Evolutionary conservation across 2,329 filamentous ascomycete species (phyloP).

Genomic region (Knufia petricola): DNA sequence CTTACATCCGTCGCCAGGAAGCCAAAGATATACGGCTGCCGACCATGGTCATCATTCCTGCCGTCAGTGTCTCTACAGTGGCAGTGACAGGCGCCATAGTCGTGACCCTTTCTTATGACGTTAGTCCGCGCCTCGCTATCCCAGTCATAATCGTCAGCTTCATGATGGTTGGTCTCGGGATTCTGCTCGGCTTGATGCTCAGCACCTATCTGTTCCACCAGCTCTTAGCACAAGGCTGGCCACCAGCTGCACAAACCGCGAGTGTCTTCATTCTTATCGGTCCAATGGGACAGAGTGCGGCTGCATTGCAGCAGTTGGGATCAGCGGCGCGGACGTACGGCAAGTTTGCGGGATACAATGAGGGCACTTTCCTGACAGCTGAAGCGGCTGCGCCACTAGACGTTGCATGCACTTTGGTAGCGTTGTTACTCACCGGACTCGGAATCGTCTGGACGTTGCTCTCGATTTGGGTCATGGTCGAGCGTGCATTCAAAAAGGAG

Average conservation of each 20-base stretch:
- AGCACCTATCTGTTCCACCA: conserved; percentile 23
- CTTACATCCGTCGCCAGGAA: conserved; percentile 29
- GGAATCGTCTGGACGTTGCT: conserved; percentile 37
- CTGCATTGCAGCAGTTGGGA: conserved; percentile 32
- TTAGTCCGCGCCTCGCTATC: conserved; percentile 27
- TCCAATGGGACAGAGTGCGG: conserved; percentile 28
- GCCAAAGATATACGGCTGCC: conserved; percentile 31
- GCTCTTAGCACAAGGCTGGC: conserved; percentile 18
- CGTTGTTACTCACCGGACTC: conserved; percentile 33
- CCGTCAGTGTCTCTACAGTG: conserved; percentile 17
- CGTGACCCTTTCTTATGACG: conserved; percentile 9
- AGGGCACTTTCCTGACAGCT: conserved; percentile 27
- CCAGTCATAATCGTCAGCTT: conserved; percentile 33
- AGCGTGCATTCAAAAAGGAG: conserved; percentile 11
- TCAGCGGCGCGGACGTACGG: conserved; percentile 25
- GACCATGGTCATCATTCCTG: conserved; percentile 25
- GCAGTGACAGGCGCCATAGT: conserved; percentile 16
- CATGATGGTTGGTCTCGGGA: conserved; percentile 32
- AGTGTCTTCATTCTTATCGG: conserved; percentile 33
- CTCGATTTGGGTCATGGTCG: conserved; percentile 23
- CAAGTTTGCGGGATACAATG: conserved; percentile 28
- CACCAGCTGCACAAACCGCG: conserved; percentile 22
- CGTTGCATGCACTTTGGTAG: conserved; percentile 29
- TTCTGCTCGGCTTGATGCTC: conserved; percentile 27
- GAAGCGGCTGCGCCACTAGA: conserved; percentile 27